phyloP scores from a whole-genome alignment of 345 rosid genomes.

The Euphorbia tirucalli region DNA sequence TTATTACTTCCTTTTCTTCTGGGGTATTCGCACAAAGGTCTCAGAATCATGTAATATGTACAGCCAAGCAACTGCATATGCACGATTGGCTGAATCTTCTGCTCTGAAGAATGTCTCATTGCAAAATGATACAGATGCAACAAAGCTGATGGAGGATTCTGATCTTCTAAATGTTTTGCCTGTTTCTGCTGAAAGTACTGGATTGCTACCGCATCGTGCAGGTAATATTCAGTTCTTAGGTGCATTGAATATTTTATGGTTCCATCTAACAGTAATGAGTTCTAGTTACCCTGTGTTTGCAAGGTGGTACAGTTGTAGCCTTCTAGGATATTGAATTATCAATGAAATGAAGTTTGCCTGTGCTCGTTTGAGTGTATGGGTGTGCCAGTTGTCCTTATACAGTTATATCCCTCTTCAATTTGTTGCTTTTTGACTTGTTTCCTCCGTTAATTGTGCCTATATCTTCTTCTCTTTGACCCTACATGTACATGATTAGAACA shows the following conservation, averaged over 20 bases:
- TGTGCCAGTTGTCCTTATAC: not conserved
- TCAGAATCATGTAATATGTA: slow-evolving; percentile 44
- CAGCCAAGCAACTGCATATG: slow-evolving; percentile 67
- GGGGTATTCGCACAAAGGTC: slow-evolving; percentile 33
- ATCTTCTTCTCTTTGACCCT: not conserved
- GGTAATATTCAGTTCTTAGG: slow-evolving; percentile 33
- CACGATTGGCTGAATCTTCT: slow-evolving; percentile 56
- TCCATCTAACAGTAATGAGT: not conserved
- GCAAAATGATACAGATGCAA: slow-evolving; percentile 28
- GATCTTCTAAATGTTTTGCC: slow-evolving; percentile 56
- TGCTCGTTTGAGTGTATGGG: not conserved
- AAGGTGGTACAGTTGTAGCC: not conserved
- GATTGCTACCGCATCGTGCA: slow-evolving; percentile 56
- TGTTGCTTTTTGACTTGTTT: not conserved
- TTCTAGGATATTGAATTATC: not conserved
- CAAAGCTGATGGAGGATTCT: slow-evolving; percentile 29
- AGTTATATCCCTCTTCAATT: not conserved
- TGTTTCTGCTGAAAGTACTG: slow-evolving; percentile 81
- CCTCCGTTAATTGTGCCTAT: not conserved
- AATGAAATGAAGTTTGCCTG: not conserved
- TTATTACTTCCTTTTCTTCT: not conserved
- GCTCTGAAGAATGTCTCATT: slow-evolving; percentile 27
- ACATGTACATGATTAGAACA: not conserved
- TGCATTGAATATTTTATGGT: not conserved
- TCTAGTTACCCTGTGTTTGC: not conserved